Conservation (phyloP, 208 protist species). For the Paratrypanosoma confusum region DNA sequence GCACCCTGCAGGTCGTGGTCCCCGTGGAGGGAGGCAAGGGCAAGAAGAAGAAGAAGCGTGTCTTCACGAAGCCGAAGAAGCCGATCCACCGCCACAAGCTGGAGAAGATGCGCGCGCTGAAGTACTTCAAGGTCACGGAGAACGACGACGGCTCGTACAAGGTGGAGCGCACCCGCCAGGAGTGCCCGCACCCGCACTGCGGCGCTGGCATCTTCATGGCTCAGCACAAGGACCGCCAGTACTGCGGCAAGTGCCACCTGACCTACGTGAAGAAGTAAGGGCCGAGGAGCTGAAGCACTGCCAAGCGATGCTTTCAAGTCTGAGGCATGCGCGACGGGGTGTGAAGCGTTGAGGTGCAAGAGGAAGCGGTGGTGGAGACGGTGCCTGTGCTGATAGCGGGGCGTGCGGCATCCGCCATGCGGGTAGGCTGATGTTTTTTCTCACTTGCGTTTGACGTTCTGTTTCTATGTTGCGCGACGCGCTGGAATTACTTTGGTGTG, state of each 20-base stretch:
- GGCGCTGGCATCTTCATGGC: conserved; percentile 99
- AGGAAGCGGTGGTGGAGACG: no score
- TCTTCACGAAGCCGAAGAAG: conserved; percentile 99
- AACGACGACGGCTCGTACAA: conserved; percentile 94
- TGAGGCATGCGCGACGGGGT: no score
- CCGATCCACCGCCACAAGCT: conserved; percentile 98
- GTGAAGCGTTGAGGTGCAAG: no score
- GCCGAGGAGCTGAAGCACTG: no score
- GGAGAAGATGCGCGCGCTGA: conserved; percentile 98
- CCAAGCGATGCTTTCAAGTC: no score
- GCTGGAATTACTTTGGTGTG: no score
- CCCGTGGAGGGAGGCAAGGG: conserved; percentile 89
- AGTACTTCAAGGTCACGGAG: conserved; percentile 99
- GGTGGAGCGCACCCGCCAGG: conserved; percentile 91
- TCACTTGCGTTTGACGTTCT: no score
- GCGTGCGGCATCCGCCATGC: no score
- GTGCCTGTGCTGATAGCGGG: no score
- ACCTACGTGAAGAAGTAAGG: conserved; percentile 83
- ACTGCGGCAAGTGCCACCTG: conserved; percentile 99
- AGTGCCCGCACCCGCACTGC: conserved; percentile 94
- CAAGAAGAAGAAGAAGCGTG: conserved; percentile 99
- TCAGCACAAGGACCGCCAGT: conserved; percentile 96
- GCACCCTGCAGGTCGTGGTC: conserved; percentile 83
- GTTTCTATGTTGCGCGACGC: no score
- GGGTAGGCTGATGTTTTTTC: no score